These are phyloP conservation scores for Dysphania ambrosioides DNA, from an alignment of 148 eudicot genomes.

Conservation along the genomic window DNA sequence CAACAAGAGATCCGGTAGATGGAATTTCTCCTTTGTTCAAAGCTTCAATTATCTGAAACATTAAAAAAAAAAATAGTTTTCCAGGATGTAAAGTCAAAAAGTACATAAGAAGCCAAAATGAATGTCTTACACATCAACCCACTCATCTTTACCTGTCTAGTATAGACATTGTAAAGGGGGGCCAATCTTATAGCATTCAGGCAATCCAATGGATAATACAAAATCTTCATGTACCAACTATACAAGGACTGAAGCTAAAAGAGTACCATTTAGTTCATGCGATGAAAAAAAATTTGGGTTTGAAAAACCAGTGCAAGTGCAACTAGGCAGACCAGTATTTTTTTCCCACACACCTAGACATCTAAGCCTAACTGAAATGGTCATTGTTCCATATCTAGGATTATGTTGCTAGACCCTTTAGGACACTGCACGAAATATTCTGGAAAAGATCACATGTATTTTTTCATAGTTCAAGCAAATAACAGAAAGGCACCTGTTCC, in stretches of 20 bases:
- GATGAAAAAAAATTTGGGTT: not conserved
- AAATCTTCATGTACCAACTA: not conserved
- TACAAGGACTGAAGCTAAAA: not conserved
- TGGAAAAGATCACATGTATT: not conserved
- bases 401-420: not conserved
- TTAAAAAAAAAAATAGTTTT: constrained; percentile 5
- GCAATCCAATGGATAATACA: not conserved
- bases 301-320: not conserved
- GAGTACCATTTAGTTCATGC: not conserved
- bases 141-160: not conserved
- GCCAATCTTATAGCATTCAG: not conserved
- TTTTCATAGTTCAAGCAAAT: constrained; percentile 1
- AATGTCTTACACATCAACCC: not conserved
- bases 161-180: not conserved
- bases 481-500: constrained; percentile 59
- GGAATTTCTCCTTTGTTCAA: constrained; percentile 99
- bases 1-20: constrained; percentile 94
- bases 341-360: not conserved
- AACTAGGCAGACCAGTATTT: not conserved
- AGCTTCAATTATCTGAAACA: constrained; percentile 87
- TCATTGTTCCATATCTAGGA: too few species aligned
- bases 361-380: not conserved
- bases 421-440: not conserved
- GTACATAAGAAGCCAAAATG: not conserved
- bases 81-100: not conserved